Evolutionary conservation across 1,139 yeast species (phyloP), one percentile per base, ranked within the genome.

Genomic region (Kodamaea derodonti): DNA sequence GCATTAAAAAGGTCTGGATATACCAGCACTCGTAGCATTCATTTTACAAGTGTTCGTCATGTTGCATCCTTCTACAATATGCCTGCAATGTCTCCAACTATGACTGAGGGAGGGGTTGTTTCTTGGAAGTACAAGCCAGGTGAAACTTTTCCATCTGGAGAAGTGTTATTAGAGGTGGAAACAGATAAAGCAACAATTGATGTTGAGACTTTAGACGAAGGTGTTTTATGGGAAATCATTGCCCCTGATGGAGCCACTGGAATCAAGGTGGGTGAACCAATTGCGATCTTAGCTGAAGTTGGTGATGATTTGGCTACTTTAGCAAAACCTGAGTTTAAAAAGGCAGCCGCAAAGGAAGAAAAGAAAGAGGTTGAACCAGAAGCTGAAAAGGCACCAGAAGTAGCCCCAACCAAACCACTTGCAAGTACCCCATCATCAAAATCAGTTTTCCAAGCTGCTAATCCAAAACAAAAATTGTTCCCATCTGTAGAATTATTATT

Each of bases 61-160:
- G 73, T 65, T 16, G 90, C 86, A 2, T 60, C 77, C 24, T 67
- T 80, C 37, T 86, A 84, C 61, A 78, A 70, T 37, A 92, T 92
- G 97, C 98, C 98, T 3, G 97, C 98, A 18, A 86, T 92, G 97
- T 88, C 97, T 6, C 98, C 98, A 27, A 92, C 98, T 14, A 92
- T 92, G 98, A 87, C 92, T 20, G 88, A 82, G 55, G 98, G 98
- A 30, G 96, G 96, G n/a, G 76, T 92, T 48, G 87, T 87, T n/a
- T 72, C 78, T 37, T 92, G 98, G 98, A 86, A 87, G 58, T 72
- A 80, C 52, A 80, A 87, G 55, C 80, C 81, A 32, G 97, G 96
- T 31, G 94, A 86, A 11, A 42, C 68, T 6, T 90, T 83, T 60
- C 56, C 66, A 29, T 78, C 95, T 4, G 98, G 98, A 20, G 97